Evolutionary conservation across 2,329 filamentous ascomycete species (phyloP).

Genomic region (Alternaria sp.): DNA sequence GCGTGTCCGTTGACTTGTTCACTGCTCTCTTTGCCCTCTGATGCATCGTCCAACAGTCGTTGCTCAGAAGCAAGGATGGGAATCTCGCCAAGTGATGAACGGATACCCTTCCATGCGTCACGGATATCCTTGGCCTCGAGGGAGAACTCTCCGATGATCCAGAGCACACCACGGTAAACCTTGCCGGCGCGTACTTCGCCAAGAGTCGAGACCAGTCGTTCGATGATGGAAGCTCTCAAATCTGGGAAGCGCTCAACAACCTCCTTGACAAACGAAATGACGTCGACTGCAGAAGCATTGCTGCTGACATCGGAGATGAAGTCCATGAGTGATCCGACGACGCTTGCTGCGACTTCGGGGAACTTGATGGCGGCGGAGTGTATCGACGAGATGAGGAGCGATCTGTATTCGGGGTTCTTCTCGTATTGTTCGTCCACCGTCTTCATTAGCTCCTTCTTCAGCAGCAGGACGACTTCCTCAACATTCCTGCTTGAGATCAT

Average conservation of each 20-base stretch:
- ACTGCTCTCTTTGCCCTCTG: conserved; percentile 65
- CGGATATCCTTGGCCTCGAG: conserved; percentile 92
- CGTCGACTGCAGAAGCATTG: conserved; percentile 94
- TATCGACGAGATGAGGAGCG: conserved; percentile 94
- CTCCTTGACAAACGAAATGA: conserved; percentile 98
- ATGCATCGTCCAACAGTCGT: conserved; percentile 82
- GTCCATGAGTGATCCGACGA: conserved; percentile 97
- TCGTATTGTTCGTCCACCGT: conserved; percentile 99
- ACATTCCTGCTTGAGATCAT: conserved; percentile 99
- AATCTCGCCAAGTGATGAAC: conserved; percentile 93
- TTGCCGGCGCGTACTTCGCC: conserved; percentile 95
- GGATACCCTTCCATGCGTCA: conserved; percentile 95
- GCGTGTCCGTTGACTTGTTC: conserved; percentile 82
- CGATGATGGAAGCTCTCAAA: conserved; percentile 84
- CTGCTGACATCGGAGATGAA: conserved; percentile 99
- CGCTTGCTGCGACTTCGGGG: conserved; percentile 95
- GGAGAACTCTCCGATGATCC: conserved; percentile 98
- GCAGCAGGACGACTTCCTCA: conserved; percentile 91
- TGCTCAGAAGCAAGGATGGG: conserved; percentile 96
- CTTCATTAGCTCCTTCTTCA: conserved; percentile 98
- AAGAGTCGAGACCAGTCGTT: conserved; percentile 86
- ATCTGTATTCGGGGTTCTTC: conserved; percentile 71
- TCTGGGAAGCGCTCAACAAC: conserved; percentile 98
- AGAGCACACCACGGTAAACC: conserved; percentile 94
- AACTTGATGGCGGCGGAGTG: conserved; percentile 99